Base-by-base conservation (phyloP, 1,284 basidiomycete species). In the Afroboletus lepidellus region DNA sequence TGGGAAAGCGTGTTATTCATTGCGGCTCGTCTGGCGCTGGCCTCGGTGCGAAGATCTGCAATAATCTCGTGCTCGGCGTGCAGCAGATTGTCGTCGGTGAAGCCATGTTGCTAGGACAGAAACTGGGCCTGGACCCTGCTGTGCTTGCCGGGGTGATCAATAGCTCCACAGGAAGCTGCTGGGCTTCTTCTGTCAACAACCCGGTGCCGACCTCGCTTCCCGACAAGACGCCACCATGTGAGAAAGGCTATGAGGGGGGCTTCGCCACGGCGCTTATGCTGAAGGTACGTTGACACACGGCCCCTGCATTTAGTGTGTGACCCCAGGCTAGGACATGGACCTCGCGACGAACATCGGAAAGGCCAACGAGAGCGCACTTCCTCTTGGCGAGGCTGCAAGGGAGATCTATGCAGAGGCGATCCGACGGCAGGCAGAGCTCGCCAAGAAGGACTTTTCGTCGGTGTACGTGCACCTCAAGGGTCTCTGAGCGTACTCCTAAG, bases 11-110 rank as follows among this genome's bases (percentile, higher is more conserved):
- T 7, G 83, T 90, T 48, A 85, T 95, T 43, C 80, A 94, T 65
- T 95, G 93, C 70, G 93, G 93, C 1, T 77, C 80, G n/a, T 87
- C 88, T 11, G 92, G 92, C n/a, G 80, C 87, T 6, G 92, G 92
- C 1, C 73, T 94, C 15, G 90, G 80, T 1, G 91, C 92, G 8
- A 94, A 94, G 74, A 91, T 94, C 38, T 91, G 88, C 72, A 94
- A 94, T 71, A 94, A 94, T 66, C 79, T 90, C 50, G 77, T 91
- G 33, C 74, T 90, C 33, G 87, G 87, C 3, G 85, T 90, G 2
- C 78, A 92, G 60, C 89, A 92, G 67, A 81, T 90, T 49, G 87
- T 84, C 18, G 80, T 89, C 2, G 85, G 80, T 12, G 92, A 94
- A 71, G 90, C 87, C 3, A 94, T 94, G 91, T 71, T 94, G 16